Base-by-base conservation (phyloP, 306 rosid genomes). In the Cicer pinnatifidum region DNA sequence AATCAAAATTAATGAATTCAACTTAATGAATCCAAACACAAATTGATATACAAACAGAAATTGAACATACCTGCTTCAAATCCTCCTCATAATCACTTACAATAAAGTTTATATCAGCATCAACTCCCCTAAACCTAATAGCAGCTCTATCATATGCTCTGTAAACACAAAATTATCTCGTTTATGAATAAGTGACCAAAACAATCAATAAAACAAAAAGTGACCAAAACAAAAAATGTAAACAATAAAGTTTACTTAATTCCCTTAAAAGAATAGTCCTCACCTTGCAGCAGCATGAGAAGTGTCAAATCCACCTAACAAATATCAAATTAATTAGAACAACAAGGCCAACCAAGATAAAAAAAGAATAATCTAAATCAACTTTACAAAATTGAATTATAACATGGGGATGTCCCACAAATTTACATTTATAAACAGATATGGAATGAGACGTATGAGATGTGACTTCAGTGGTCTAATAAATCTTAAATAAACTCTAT, bases 71-170 rank as follows among this genome's bases (percentile, higher is more conserved):
- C 89, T 88, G 89, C 82, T 86, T 82, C 67, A 88, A 63, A 60
- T 91, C 97, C 56, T 89, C 93, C n/a, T 70, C 89, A 78, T 91
- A 91, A 48, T 91, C 97, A 72, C 87, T 75, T 40, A 91, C 63
- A 72, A 6, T 78, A 66, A 89, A 91, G 72, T 91, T 91, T 53
- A 91, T 91, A 81, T 91, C 93, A 33, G 97, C 97, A 28, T 91
- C 88, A 39, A 75, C 72, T 57, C 97, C 97, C 6, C 97, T 88
- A 70, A 91, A 91, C 78, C 85, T 91, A 44, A 91, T 85, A 2
- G 97, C 97, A 78, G 96, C 97, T 58, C 91, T 85, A 77, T 91
- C 97, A 56, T 91, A 91, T 12, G 96, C 90, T 67, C 97, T 92
- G 72, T 54, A 20, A 20, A 2, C 7, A 82, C 68, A 59, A 1